Evolutionary conservation across 1,284 basidiomycete species (phyloP).

Genomic region (Mycosarcoma maydis): DNA sequence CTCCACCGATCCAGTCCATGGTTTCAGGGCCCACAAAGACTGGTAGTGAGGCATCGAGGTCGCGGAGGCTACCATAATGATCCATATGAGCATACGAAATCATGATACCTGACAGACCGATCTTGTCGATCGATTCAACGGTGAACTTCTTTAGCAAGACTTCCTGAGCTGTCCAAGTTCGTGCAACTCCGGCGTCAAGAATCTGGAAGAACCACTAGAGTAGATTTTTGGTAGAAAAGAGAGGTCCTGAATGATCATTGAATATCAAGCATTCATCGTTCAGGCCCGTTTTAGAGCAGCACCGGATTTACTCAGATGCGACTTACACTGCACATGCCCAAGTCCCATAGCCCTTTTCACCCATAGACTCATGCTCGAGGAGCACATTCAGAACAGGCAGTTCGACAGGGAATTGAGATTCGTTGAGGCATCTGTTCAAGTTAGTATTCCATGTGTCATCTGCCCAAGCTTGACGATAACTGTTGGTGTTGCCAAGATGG

Average conservation of each 20-base stretch:
- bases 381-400: conserved; percentile 17
- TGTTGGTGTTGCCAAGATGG: conserved; percentile 14
- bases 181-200: conserved; percentile 1
- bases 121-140: conserved; percentile 15
- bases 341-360: conserved; percentile 21
- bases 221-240: conserved; percentile 3
- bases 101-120: conserved; percentile 20
- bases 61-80: conserved; percentile 29
- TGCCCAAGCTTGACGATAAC: conserved; percentile 24
- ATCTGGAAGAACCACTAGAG: conserved; percentile 6
- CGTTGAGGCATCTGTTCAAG: neutral
- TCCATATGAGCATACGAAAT: conserved; percentile 24
- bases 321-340: conserved; percentile 17
- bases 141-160: conserved; percentile 13
- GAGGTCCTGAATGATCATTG: neutral
- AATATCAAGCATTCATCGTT: neutral
- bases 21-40: conserved; percentile 18
- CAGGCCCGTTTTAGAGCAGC: too few species aligned
- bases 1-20: conserved; percentile 25
- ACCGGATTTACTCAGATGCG: neutral
- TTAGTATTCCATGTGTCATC: conserved; percentile 23
- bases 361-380: conserved; percentile 12
- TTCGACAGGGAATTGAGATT: conserved; percentile 8
- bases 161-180: conserved; percentile 16
- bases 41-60: conserved; percentile 14